Base-by-base conservation (phyloP, 2,329 filamentous ascomycete genomes). In the Fusarium transvaalense region DNA sequence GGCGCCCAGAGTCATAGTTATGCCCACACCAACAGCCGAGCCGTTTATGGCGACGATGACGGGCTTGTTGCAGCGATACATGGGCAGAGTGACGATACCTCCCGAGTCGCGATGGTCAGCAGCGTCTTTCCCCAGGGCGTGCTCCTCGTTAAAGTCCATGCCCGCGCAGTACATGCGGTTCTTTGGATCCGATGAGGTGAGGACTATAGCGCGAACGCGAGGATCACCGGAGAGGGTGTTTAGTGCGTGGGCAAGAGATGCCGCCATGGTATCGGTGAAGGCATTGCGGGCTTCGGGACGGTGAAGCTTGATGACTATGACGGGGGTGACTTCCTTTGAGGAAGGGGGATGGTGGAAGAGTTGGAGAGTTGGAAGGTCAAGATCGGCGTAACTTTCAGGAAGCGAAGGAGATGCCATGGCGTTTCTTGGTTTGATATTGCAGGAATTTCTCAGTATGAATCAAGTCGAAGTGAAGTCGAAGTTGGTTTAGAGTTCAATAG, bases 261-360 rank as follows among this genome's bases (percentile, higher is more conserved):
- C 73, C 71, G 86, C 85, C 88, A 92, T 92, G 15, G 78, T 81
- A 21, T 83, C 80, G 5, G 89, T 92, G 78, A 92, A 92, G 63
- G 88, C 90, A 84, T 93, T 92, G 79, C 89, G 83, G 61, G 88
- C 87, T 13, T 80, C 77, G 1, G 90, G 91, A 19, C 91, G 87
- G 79, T 91, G 83, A 39, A 92, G 84, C 3, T 86, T 71, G 65
- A 92, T 76, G 50, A 92, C 76, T 54, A 92, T 83, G 52, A 91
- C 83, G 17, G 85, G 84, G 1, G 89, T 91, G 15, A 86, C 84
- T 4, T 83, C 79, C 13, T 84, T 76, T 0, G 89, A 87, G 10
- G 79, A 78, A 4, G 76, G 60, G 1, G 85, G 85, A 66, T 85
- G 79, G 71, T 88, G 85, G 45, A 80, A 81, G 72, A 87, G 75